Evolutionary conservation across 2,329 filamentous ascomycete genomes (phyloP), one percentile per base, ranked within the genome.

Genomic region (Penicillium oxalicum): DNA sequence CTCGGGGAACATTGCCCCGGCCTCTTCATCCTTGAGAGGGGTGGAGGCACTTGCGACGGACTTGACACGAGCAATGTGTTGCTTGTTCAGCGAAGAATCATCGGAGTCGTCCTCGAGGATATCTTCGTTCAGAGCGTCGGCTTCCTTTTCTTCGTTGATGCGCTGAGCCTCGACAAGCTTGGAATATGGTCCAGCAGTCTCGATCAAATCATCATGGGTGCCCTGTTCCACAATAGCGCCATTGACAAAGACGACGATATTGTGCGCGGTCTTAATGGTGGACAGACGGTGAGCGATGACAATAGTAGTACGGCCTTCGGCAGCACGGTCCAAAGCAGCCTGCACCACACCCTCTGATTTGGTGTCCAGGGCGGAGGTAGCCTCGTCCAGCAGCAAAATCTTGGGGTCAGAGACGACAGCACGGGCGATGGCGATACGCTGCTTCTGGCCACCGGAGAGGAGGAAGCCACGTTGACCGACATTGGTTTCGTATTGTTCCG

Each of bases 401-500:
- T 91, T 94, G 0, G 91, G 91, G 60, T 96, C 87, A 13, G 87
- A 91, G 28, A 96, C 88, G 48, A 96, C 81, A 35, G 91, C 91
- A 62, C 90, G 80, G 6, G 91, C 90, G 68, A 97, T 96, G 9
- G 91, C 91, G 63, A 97, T 94, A 59, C 93, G 88, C 70, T 97
- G 93, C 69, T 96, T 95, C 70, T 98, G 93, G 33, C 93, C 93
- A 66, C 93, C 93, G 47, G 88, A 95, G 7, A 98, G 77, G 45
- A 96, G 73, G 65, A 95, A 95, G 8, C 93, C 93, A 54, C 91
- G 85, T 69, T 97, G 90, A 48, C 93, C 93, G n/a, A 97, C 91
- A 56, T 94, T 84, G 0, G 93, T 97, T 56, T 95, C 81, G 61
- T 97, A 97, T 2, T 87, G 87, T 58, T 97, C 87, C 0, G 93